Evolutionary conservation across 352 stramenopile species (phyloP).

Genomic region (Globisporangium nagaii): DNA sequence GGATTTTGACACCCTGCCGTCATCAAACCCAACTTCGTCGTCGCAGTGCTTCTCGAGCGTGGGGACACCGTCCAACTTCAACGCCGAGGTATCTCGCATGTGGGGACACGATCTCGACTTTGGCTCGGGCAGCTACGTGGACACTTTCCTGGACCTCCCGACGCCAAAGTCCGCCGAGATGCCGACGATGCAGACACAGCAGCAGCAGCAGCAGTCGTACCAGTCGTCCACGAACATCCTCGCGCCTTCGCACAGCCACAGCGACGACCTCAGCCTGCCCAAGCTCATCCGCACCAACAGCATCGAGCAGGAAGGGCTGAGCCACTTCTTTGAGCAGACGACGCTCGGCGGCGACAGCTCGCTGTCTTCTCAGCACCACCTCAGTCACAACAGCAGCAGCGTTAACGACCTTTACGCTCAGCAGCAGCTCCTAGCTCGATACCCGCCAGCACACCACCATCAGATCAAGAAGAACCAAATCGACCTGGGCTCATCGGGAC

Average conservation of each 20-base stretch:
- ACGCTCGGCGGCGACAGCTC: slow-evolving; percentile 24
- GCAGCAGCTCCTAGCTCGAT: background rate
- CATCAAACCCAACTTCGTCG: slow-evolving; percentile 4
- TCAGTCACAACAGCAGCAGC: background rate
- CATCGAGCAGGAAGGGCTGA: slow-evolving; percentile 74
- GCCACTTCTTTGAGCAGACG: slow-evolving; percentile 67
- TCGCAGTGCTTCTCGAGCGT: slow-evolving; percentile 45
- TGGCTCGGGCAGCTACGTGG: slow-evolving; percentile 27
- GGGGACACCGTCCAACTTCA: slow-evolving; percentile 67
- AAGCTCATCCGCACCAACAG: slow-evolving; percentile 60
- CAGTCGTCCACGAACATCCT: background rate
- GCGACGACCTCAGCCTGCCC: slow-evolving; percentile 36
- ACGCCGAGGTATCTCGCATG: slow-evolving; percentile 32
- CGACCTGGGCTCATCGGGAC: background rate
- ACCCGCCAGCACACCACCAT: background rate
- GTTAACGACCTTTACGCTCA: background rate
- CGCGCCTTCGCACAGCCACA: background rate
- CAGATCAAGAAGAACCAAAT: slow-evolving; percentile 12
- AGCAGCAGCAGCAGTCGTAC: slow-evolving; percentile 8
- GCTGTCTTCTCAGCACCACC: background rate
- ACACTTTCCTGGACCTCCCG: slow-evolving; percentile 72
- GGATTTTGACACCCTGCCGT: slow-evolving; percentile 27
- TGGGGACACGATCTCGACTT: slow-evolving; percentile 71
- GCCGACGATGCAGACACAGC: slow-evolving; percentile 14
- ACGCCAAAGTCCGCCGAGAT: slow-evolving; percentile 59